These are phyloP conservation scores for Podospora comata DNA, from an alignment of 495 filamentous ascomycete species.

Conservation along the genomic window DNA sequence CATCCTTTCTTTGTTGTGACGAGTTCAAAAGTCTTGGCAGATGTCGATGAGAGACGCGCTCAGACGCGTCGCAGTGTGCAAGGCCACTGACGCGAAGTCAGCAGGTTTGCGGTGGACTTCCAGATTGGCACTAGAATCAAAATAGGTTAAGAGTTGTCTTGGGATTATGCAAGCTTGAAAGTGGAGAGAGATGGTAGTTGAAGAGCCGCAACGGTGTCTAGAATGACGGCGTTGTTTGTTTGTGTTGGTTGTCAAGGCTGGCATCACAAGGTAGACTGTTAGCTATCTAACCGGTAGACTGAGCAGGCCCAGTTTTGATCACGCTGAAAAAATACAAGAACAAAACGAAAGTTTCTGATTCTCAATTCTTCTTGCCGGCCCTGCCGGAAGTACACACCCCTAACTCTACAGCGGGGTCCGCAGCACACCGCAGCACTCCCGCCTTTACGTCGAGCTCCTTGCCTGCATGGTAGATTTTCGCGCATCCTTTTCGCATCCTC, in stretches of 20 bases:
- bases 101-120: neutral
- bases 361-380: neutral
- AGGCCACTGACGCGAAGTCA: neutral
- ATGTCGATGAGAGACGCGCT: neutral
- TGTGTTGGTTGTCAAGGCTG: too few species aligned
- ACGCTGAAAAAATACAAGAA: neutral
- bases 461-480: neutral
- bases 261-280: neutral
- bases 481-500: neutral
- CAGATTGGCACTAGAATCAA: neutral
- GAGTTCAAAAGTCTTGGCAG: constrained; percentile 10
- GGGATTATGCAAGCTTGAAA: neutral
- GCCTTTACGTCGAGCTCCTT: neutral
- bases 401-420: neutral
- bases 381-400: neutral
- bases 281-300: too few species aligned
- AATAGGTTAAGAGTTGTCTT: neutral
- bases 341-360: neutral
- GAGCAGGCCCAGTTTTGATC: neutral
- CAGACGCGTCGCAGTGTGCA: neutral
- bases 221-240: neutral
- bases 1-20: constrained; percentile 17
- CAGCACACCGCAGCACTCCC: neutral
- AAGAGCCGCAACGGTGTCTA: neutral
- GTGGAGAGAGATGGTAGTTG: neutral